phyloP scores from a whole-genome alignment of 2,329 filamentous ascomycete genomes.

The Fusarium heterosporum region DNA sequence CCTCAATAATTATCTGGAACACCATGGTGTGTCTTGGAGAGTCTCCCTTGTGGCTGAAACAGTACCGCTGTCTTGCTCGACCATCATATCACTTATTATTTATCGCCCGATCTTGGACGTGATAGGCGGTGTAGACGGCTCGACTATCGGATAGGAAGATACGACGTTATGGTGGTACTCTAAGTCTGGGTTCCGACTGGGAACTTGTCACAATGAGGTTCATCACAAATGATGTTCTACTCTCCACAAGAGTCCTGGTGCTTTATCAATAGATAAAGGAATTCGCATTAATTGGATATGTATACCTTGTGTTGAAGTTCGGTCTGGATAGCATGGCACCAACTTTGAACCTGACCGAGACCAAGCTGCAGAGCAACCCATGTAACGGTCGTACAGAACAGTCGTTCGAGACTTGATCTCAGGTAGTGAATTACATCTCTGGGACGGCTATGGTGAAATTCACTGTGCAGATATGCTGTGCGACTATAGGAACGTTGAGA shows the following conservation, averaged over 20 bases:
- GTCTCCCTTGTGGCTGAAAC: conserved; percentile 13
- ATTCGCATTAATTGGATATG: conserved; percentile 32
- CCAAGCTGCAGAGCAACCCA: conserved; percentile 21
- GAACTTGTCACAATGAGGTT: background rate
- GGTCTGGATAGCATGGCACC: conserved; percentile 29
- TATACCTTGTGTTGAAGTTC: conserved; percentile 8
- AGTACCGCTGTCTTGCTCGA: conserved; percentile 15
- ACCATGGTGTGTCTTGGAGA: conserved; percentile 29
- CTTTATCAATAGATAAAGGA: conserved; percentile 40
- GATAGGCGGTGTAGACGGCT: conserved; percentile 31
- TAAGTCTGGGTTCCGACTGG: background rate
- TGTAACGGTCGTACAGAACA: conserved; percentile 18
- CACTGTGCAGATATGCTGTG: conserved; percentile 5
- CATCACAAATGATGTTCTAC: background rate
- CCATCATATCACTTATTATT: conserved; percentile 26
- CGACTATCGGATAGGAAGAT: conserved; percentile 6
- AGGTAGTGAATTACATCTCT: conserved; percentile 13
- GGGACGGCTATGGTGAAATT: conserved; percentile 6
- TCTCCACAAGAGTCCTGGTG: background rate
- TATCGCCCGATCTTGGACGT: conserved; percentile 22
- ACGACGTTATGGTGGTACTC: conserved; percentile 12
- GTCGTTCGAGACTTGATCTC: background rate
- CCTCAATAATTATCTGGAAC: conserved; percentile 13
- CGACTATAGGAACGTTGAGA: background rate
- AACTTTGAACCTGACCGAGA: conserved; percentile 30